Base-by-base conservation (phyloP, 805 yeast genomes). In the Wickerhamiella shivajii region DNA sequence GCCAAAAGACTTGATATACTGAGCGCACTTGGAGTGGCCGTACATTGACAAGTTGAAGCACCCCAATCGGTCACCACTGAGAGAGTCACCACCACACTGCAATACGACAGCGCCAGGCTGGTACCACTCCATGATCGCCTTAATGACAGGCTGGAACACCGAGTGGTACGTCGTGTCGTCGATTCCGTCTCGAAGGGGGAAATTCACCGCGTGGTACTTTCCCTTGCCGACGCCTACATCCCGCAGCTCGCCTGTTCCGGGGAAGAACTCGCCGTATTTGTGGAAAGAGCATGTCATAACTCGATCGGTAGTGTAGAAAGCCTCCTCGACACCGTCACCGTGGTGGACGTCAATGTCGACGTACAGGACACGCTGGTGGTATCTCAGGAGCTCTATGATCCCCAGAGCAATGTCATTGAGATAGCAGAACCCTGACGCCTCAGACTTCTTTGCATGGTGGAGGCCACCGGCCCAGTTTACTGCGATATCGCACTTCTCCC, bases 271-370 rank as follows among this genome's bases (percentile, higher is more conserved):
- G 14, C 97, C 97, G 55, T 76, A 87, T 57, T 84, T 87, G 64
- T 85, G 97, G 65, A 85, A 85, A 8, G 92, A 77, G 45, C 85
- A 85, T 1, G 96, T 85, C 95, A 85, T 84, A 29, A 85, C 97
- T 39, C 97, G 63, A 55, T 85, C 97, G 2, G 95, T 80, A 12
- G 90, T 71, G 59, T 87, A 80, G 51, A 87, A 87, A 1, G 96
- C 96, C 56, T 87, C 97, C 55, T 87, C 94, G 13, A 87, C 97
- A 43, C 97, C 97, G 56, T 87, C 97, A 28, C 97, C 97, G 51
- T 87, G 97, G 55, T 87, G 97, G 10, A 87, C 69, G 55, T 87
- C 97, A 37, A 84, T 85, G 56, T 87, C 97, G 35, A 87, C 79
- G 53, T 87, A 87, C 52, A 87, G 63, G 6, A 87, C 95, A 43